These are phyloP conservation scores for Pneumocystis carinii DNA, from an alignment of 1,139 yeast genomes.

Conservation along the genomic window DNA sequence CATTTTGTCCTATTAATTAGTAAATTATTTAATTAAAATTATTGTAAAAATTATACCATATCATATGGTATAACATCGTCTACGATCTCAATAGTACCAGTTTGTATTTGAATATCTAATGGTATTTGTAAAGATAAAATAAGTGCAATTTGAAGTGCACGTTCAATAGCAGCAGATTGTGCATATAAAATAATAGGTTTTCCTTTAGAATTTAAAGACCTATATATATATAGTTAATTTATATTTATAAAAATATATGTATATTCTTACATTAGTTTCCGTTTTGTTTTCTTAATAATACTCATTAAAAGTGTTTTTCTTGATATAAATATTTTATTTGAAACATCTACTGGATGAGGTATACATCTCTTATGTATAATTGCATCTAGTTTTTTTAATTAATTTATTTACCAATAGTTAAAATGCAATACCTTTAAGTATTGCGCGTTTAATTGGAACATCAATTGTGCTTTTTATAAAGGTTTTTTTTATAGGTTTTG, in stretches of 20 bases:
- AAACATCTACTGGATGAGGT: neutral
- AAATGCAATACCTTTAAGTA: neutral
- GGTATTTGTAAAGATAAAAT: neutral
- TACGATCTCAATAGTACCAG: neutral
- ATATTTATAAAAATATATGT: neutral
- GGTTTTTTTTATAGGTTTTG: neutral
- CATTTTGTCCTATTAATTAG: neutral
- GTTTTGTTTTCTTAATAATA: neutral
- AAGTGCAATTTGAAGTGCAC: neutral
- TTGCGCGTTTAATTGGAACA: neutral
- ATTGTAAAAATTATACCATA: neutral
- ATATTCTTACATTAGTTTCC: neutral
- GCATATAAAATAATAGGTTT: neutral
- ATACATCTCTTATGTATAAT: neutral
- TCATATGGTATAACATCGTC: constrained; percentile 1
- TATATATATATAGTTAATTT: neutral
- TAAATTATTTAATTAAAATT: neutral
- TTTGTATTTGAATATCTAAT: neutral
- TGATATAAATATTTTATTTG: neutral
- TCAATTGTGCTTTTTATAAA: neutral
- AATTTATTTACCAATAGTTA: neutral
- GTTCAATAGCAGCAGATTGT: neutral
- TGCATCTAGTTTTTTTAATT: neutral
- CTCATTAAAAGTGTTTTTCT: neutral
- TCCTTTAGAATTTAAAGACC: neutral